These are phyloP conservation scores for Streptanthus diversifolius DNA, from an alignment of 345 rosid species.

Conservation along the genomic window DNA sequence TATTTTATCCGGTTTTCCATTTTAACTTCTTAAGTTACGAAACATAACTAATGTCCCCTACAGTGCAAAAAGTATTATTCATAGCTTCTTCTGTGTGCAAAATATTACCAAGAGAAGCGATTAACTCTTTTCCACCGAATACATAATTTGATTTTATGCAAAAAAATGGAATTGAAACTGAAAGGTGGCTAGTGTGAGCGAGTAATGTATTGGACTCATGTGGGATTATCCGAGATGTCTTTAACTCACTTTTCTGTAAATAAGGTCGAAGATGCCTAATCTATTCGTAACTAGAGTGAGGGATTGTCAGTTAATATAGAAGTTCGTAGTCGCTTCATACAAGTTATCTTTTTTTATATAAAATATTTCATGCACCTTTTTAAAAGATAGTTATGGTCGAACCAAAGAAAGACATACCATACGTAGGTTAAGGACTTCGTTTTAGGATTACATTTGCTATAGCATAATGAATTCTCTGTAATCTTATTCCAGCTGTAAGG, in stretches of 20 bases:
- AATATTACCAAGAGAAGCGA: neutral
- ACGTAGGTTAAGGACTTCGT: neutral
- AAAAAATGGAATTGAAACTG: neutral
- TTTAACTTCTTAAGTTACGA: slow-evolving; percentile 5
- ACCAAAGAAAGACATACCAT: slow-evolving; percentile 6
- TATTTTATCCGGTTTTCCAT: slow-evolving; percentile 6
- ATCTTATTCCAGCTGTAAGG: neutral
- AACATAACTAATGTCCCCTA: neutral
- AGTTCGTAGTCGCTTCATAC: slow-evolving; percentile 2
- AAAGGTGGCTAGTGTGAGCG: neutral
- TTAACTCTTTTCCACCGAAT: slow-evolving; percentile 9
- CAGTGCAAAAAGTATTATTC: neutral
- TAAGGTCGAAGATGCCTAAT: neutral
- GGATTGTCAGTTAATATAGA: neutral
- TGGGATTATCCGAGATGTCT: neutral
- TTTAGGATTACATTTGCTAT: neutral
- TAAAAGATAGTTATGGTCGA: neutral
- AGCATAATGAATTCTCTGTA: slow-evolving; percentile 4
- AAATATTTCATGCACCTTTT: neutral
- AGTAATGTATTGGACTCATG: slow-evolving; percentile 3
- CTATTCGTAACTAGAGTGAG: neutral
- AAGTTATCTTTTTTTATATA: neutral
- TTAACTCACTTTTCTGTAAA: neutral
- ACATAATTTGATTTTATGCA: neutral
- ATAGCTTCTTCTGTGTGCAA: slow-evolving; percentile 5